Conservation (phyloP, 1,284 basidiomycete species). For the Ustilago esculenta region DNA sequence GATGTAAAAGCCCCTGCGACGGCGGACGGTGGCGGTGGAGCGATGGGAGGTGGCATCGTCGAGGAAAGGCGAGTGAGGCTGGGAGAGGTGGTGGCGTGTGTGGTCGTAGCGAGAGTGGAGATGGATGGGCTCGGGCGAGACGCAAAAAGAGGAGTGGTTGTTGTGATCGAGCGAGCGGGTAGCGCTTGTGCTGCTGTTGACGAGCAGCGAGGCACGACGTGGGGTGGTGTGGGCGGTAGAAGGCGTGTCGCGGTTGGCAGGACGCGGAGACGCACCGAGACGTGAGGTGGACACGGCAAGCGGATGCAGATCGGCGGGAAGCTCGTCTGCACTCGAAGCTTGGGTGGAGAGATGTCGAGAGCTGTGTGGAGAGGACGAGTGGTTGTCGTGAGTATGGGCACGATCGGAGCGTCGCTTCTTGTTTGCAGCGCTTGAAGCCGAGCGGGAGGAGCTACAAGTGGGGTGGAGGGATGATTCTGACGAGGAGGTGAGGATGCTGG, state of each 20-base stretch:
- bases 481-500: not conserved
- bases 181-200: slow-evolving; percentile 34
- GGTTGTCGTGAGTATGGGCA: too few relatives aligned
- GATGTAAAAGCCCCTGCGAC: slow-evolving; percentile 28
- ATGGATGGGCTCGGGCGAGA: slow-evolving; percentile 17
- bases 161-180: not conserved
- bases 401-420: slow-evolving; percentile 26
- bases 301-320: too few relatives aligned
- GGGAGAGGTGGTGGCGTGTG: not conserved
- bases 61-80: slow-evolving; percentile 4
- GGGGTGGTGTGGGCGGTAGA: not conserved
- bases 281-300: not conserved
- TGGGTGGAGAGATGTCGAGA: too few relatives aligned
- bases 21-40: slow-evolving; percentile 10
- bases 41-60: slow-evolving; percentile 12
- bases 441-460: not conserved
- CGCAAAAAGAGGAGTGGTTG: not conserved
- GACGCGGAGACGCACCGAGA: not conserved
- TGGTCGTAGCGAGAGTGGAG: not conserved
- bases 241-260: not conserved
- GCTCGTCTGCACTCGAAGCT: not conserved
- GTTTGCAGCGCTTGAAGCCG: slow-evolving; percentile 5
- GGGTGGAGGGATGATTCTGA: not conserved
- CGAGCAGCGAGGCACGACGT: slow-evolving; percentile 25
- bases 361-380: too few relatives aligned